Conservation (phyloP, 208 protist species). For the Trypanosoma avium region DNA sequence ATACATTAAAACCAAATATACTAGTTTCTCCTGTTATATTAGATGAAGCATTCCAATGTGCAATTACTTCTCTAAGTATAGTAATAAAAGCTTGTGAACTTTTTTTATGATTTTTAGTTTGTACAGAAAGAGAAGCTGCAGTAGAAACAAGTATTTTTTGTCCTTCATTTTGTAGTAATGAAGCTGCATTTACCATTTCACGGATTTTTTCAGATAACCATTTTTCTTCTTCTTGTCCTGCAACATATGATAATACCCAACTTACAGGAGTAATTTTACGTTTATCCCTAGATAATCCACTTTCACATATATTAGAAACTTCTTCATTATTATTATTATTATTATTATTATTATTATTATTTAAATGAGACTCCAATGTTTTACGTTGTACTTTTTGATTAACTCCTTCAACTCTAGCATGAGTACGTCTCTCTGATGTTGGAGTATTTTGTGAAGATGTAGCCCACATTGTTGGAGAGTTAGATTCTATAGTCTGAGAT, state of each 20-base stretch:
- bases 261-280: background rate
- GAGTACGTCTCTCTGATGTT: too few species aligned
- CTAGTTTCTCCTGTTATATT: slow-evolving; percentile 17
- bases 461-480: background rate
- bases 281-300: background rate
- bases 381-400: background rate
- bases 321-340: slow-evolving; percentile 2
- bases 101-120: slow-evolving; percentile 13
- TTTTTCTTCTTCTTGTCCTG: slow-evolving; percentile 19
- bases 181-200: slow-evolving; percentile 23
- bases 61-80: slow-evolving; percentile 30
- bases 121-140: slow-evolving; percentile 27
- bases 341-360: too few species aligned
- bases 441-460: background rate
- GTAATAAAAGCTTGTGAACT: slow-evolving; percentile 26
- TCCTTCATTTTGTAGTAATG: slow-evolving; percentile 15
- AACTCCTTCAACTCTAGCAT: background rate
- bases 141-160: slow-evolving; percentile 31
- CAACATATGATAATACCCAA: slow-evolving; percentile 23
- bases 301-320: background rate
- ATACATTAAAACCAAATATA: slow-evolving; percentile 25
- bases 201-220: slow-evolving; percentile 20
- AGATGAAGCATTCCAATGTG: slow-evolving; percentile 15
- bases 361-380: too few species aligned
- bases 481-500: background rate